Conservation (phyloP, 2,329 filamentous ascomycete genomes). For the Apiospora rasikravindrae region DNA sequence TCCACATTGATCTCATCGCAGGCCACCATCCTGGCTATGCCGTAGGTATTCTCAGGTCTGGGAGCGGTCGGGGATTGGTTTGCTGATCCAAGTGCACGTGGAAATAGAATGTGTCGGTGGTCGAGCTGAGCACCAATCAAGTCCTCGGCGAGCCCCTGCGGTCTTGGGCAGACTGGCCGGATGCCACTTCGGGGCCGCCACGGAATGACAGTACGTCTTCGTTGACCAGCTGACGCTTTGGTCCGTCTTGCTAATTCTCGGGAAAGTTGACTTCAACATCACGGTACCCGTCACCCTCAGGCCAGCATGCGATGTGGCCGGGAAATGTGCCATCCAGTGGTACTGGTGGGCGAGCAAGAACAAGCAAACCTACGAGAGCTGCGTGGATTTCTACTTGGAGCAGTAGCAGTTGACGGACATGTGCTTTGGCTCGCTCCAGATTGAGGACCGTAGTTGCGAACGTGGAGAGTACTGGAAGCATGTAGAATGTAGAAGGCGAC, state of each 20-base stretch:
- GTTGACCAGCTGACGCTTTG: conserved; percentile 40
- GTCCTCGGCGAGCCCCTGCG: conserved; percentile 55
- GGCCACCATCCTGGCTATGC: conserved; percentile 43
- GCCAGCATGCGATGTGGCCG: conserved; percentile 52
- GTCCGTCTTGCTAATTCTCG: neutral
- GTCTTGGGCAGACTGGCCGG: conserved; percentile 44
- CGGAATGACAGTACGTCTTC: conserved; percentile 40
- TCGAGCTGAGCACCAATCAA: conserved; percentile 51
- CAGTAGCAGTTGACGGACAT: too few relatives aligned
- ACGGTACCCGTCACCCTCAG: conserved; percentile 55
- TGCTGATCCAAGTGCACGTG: conserved; percentile 25
- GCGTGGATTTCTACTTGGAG: conserved; percentile 58
- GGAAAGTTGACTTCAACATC: conserved; percentile 52
- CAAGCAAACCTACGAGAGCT: conserved; percentile 67
- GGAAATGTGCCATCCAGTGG: conserved; percentile 60
- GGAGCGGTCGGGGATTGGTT: too few relatives aligned
- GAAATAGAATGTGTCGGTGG: conserved; percentile 54
- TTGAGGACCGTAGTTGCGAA: too few relatives aligned
- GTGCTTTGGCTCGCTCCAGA: too few relatives aligned
- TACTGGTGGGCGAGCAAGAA: conserved; percentile 62
- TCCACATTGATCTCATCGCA: conserved; percentile 45
- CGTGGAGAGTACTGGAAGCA: too few relatives aligned
- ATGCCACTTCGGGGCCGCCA: conserved; percentile 29
- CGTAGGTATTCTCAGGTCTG: conserved; percentile 24
- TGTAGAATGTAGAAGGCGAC: too few relatives aligned